Conservation (phyloP, 805 yeast genomes). For the Kregervanrija fluxuum region DNA sequence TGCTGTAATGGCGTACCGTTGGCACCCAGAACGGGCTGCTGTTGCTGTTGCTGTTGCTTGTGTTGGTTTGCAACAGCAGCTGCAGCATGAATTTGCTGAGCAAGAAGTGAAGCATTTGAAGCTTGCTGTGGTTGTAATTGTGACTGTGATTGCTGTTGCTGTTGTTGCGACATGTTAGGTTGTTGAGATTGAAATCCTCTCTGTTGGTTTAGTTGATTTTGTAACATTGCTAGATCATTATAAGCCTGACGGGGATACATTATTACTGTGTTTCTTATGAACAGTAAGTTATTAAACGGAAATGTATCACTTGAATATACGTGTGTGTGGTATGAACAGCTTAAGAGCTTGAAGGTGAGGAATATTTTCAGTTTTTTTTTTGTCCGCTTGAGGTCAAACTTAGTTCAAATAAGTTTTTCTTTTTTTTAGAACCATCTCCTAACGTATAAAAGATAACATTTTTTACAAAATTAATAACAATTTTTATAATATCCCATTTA, state of each 20-base stretch:
- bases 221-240: slow-evolving; percentile 12
- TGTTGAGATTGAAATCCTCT: slow-evolving; percentile 4
- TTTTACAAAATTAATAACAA: no score
- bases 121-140: neutral
- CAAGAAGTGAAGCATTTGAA: slow-evolving; percentile 14
- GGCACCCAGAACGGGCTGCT: neutral
- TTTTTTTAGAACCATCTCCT: no score
- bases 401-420: no score
- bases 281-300: no score
- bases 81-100: slow-evolving; percentile 18
- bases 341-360: no score
- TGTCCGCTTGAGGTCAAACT: no score
- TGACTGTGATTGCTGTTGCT: slow-evolving; percentile 6
- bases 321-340: no score
- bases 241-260: slow-evolving; percentile 11
- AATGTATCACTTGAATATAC: no score
- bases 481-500: no score
- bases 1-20: no score
- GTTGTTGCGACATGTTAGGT: slow-evolving; percentile 3
- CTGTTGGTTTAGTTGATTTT: slow-evolving; percentile 14
- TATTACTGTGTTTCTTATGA: neutral
- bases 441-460: no score
- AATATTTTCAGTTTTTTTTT: no score
- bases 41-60: slow-evolving; percentile 8
- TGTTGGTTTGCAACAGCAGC: slow-evolving; percentile 7